phyloP scores from a whole-genome alignment of 1,139 yeast genomes.

The Candida anutae region DNA sequence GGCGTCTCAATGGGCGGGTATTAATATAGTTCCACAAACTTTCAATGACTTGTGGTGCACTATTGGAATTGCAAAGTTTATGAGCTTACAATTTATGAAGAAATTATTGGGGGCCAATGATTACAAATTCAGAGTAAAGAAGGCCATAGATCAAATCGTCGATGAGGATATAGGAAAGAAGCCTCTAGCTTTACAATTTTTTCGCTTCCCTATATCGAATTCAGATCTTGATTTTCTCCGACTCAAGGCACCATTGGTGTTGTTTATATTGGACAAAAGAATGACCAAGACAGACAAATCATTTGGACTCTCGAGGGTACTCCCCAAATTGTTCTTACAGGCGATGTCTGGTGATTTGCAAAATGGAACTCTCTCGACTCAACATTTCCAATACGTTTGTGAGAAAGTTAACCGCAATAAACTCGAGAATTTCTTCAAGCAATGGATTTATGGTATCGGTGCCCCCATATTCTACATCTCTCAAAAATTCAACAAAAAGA shows the following conservation, averaged over 20 bases:
- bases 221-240: slow-evolving; percentile 55
- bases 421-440: slow-evolving; percentile 76
- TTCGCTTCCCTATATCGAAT: slow-evolving; percentile 62
- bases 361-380: slow-evolving; percentile 71
- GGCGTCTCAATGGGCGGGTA: slow-evolving; percentile 91
- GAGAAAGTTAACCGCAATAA: slow-evolving; percentile 89
- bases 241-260: slow-evolving; percentile 78
- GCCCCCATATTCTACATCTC: slow-evolving; percentile 84
- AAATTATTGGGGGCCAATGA: slow-evolving; percentile 79
- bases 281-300: slow-evolving; percentile 96
- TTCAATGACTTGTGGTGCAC: slow-evolving; percentile 91
- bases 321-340: slow-evolving; percentile 85
- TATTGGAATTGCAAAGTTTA: slow-evolving; percentile 74
- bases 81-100: slow-evolving; percentile 67
- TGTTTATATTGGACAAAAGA: slow-evolving; percentile 77
- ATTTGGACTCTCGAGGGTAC: slow-evolving; percentile 82
- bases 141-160: slow-evolving; percentile 57
- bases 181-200: slow-evolving; percentile 66
- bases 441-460: slow-evolving; percentile 90
- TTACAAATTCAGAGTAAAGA: slow-evolving; percentile 62
- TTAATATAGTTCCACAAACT: slow-evolving; percentile 76
- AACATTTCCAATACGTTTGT: slow-evolving; percentile 84
- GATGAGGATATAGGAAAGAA: slow-evolving; percentile 72
- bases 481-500: slow-evolving; percentile 86
- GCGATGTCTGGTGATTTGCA: slow-evolving; percentile 92